Evolutionary conservation across 176 grass and related monocot species (phyloP).

Genomic region (Rhynchospora tenuis): DNA sequence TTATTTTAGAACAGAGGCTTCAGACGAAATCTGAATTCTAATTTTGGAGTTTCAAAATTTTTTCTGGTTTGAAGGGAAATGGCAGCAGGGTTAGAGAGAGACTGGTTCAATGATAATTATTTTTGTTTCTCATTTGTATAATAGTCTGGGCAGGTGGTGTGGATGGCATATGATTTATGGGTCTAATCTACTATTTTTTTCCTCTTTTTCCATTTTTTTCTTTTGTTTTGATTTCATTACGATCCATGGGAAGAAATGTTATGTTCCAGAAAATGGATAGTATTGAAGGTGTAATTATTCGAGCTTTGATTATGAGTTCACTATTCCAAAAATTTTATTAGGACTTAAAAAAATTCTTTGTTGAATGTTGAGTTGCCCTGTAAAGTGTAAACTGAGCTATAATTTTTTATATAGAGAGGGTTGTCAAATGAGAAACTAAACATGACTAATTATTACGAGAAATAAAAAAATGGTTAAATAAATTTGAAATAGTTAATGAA

Average conservation of each 20-base stretch:
- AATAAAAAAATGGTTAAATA: not conserved
- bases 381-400: not conserved
- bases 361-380: not conserved
- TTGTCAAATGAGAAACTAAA: not conserved
- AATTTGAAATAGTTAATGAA: not conserved
- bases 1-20: constrained; percentile 10
- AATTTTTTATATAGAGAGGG: not conserved
- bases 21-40: constrained; percentile 20
- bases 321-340: not conserved
- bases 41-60: constrained; percentile 15
- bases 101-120: not conserved
- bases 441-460: not conserved
- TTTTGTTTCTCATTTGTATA: constrained; percentile 17
- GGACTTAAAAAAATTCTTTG: not conserved
- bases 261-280: constrained; percentile 14
- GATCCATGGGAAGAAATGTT: constrained; percentile 18
- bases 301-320: constrained; percentile 8
- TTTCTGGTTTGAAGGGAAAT: constrained; percentile 9
- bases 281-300: constrained; percentile 31
- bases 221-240: constrained; percentile 8
- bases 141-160: not conserved
- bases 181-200: constrained; percentile 7
- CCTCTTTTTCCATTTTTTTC: not conserved
- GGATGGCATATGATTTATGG: constrained; percentile 1
- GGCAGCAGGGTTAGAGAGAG: constrained; percentile 19